Conservation (phyloP, 2,329 filamentous ascomycete species). For the Ciborinia camelliae region DNA sequence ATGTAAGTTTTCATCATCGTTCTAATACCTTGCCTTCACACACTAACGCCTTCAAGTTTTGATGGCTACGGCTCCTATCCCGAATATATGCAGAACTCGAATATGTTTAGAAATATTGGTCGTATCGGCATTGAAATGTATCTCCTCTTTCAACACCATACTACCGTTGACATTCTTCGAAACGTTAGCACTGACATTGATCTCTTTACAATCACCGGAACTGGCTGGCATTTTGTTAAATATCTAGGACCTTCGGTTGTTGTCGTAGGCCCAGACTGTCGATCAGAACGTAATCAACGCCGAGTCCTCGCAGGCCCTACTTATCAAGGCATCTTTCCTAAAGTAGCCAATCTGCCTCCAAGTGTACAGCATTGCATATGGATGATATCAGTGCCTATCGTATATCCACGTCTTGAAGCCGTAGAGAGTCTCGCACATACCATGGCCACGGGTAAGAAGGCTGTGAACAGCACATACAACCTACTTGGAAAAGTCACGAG, state of each 20-base stretch:
- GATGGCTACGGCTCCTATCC: slow-evolving; percentile 97
- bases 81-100: slow-evolving; percentile 95
- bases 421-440: slow-evolving; percentile 90
- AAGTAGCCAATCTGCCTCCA: slow-evolving; percentile 83
- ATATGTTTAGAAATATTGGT: slow-evolving; percentile 98
- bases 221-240: slow-evolving; percentile 98
- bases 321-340: slow-evolving; percentile 96
- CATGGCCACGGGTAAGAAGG: slow-evolving; percentile 91
- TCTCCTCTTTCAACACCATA: slow-evolving; percentile 96
- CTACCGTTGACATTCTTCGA: slow-evolving; percentile 86
- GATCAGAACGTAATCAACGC: slow-evolving; percentile 84
- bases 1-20: slow-evolving; percentile 65
- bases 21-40: not conserved
- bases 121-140: slow-evolving; percentile 97
- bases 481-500: slow-evolving; percentile 92
- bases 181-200: slow-evolving; percentile 86
- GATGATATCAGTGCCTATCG: slow-evolving; percentile 87
- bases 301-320: slow-evolving; percentile 95
- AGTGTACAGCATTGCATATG: slow-evolving; percentile 96
- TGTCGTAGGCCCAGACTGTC: slow-evolving; percentile 84
- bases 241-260: slow-evolving; percentile 89
- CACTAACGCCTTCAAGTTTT: slow-evolving; percentile 57
- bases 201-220: slow-evolving; percentile 94
- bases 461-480: slow-evolving; percentile 94
- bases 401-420: slow-evolving; percentile 88